Base-by-base conservation (phyloP, 371 early-diverging fungal species). In the Mortierella sp. region DNA sequence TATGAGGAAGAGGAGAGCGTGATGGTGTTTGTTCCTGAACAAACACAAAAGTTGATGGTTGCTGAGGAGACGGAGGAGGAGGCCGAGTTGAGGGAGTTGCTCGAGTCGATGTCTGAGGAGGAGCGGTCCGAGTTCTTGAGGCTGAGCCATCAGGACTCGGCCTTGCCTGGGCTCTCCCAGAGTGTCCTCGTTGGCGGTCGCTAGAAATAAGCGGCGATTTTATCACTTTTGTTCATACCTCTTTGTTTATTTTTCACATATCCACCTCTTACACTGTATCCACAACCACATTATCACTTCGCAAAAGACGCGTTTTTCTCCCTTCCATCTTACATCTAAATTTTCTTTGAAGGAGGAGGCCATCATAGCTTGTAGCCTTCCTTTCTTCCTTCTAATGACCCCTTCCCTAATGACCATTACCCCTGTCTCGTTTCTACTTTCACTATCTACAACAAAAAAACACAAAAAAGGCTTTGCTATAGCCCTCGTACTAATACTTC, bases 121-220 rank as follows among this genome's bases (percentile, higher is more conserved):
- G 82, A 81, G 55, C 74, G 78, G 13, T 14, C 52, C 64, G 82
- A 82, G 66, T 77, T 77, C 53, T 47, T 80, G 76, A 53, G 80
- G 26, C 48, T 80, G 61, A 61, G 61, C 22, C 61, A 61, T 61
- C 61, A 61, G 61, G 39, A 61, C 22, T 34, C 61, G 34, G 22
- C 37, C 10, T 22, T 61, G 61, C 19, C 34, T 8, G n/a, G n/a
- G n/a, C 0, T 22, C 22, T 31, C 61, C 10, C 61, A 61, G 7
- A 1, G 61, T 37, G 61, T 61, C 9, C 61, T 61, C 34, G 61
- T 61, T 31, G 61, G 61, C 9, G 22, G 61, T 22, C 61, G 4
- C 19, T 61, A 61, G n/a, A 48, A n/a, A 48, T 19, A 5, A 19
- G 0, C 47, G 4, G 4, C 22, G 7, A 6, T 55, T 4, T 34